Evolutionary conservation across 257 asterid genomes (phyloP), one percentile per base, ranked within the genome.

Genomic region (Penstemon barbatus): DNA sequence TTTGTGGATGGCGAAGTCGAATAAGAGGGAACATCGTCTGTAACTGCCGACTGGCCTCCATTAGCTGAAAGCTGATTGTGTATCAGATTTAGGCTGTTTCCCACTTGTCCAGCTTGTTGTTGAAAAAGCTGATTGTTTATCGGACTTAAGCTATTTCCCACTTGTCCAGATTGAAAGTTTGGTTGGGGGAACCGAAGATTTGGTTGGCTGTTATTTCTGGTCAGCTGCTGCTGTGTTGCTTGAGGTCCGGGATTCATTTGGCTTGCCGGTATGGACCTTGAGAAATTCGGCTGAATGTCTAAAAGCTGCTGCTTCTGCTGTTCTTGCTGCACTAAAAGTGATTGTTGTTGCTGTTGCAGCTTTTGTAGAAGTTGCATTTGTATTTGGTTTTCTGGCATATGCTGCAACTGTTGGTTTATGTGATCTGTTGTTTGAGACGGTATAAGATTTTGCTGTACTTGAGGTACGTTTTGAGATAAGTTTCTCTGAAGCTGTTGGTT

Each of bases 1-100:
- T 87, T 89, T 51, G 93, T 76, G 49, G 96, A 91, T 50, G 92
- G 91, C 51, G 98, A 91, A 65, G 96, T 89, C 6, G 95, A 89
- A 81, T 94, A 85, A 54, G 98, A 91, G 3, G 95, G 96, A 42
- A 81, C 71, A 12, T 89, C 96, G 69, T 91, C 98, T 1, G 95
- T 89, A 56, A 89, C 82, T 52, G 66, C 91, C 10, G 97, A 85
- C 49, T 82, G 92, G 71, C 81, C 88, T 65, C 84, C 82, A 70
- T 78, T 85, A 9, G 75, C 77, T 9, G 85, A 82, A 57, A 88
- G 70, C 68, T 78, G 90, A 70, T 77, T 83, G 63, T 72, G 74
- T 36, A 75, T 45, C 12, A 75, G 74, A 58, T 81, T 80, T 66
- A 73, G 65, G 42, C 78, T 12, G 57, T 67, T 85, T 62, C 83